Evolutionary conservation across 1,284 basidiomycete genomes (phyloP).

Genomic region (Sporisorium exsertum): DNA sequence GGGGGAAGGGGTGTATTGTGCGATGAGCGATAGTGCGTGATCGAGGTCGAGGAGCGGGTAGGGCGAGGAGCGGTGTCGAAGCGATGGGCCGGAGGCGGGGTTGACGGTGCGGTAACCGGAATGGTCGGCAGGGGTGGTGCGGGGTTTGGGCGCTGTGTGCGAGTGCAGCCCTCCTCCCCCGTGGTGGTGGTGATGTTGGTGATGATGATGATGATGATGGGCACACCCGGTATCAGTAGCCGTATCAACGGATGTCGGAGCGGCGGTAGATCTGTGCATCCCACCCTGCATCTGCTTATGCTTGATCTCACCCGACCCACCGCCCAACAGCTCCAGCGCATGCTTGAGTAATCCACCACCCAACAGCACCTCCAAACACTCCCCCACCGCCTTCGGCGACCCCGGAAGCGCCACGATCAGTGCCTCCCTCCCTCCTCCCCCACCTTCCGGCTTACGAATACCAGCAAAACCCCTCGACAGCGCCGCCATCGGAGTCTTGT

Average conservation of each 20-base stretch:
- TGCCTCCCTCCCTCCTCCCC: constrained; percentile 70
- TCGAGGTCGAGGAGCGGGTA: constrained; percentile 79
- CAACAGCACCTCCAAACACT: constrained; percentile 79
- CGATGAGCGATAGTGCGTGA: constrained; percentile 76
- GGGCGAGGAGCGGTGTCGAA: constrained; percentile 74
- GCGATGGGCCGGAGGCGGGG: constrained; percentile 71
- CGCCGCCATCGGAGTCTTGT: constrained; percentile 82
- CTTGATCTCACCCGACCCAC: constrained; percentile 76
- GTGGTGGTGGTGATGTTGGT: constrained; percentile 38
- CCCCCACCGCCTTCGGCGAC: constrained; percentile 83
- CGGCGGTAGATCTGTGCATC: constrained; percentile 4
- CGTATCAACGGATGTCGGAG: not conserved
- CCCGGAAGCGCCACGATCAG: constrained; percentile 85
- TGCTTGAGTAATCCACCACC: constrained; percentile 74
- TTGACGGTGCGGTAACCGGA: constrained; percentile 75
- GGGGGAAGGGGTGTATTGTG: constrained; percentile 71
- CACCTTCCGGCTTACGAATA: constrained; percentile 68
- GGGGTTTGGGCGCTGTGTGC: constrained; percentile 40
- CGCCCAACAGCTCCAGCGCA: constrained; percentile 80
- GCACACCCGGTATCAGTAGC: constrained; percentile 33
- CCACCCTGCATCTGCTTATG: constrained; percentile 70
- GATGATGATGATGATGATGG: constrained; percentile 22
- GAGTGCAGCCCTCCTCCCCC: constrained; percentile 42
- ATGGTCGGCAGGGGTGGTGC: constrained; percentile 47
- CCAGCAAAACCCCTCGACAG: constrained; percentile 85